Conservation (phyloP, 225 moss, liverwort and hornwort species). For the Neckera pumila region DNA sequence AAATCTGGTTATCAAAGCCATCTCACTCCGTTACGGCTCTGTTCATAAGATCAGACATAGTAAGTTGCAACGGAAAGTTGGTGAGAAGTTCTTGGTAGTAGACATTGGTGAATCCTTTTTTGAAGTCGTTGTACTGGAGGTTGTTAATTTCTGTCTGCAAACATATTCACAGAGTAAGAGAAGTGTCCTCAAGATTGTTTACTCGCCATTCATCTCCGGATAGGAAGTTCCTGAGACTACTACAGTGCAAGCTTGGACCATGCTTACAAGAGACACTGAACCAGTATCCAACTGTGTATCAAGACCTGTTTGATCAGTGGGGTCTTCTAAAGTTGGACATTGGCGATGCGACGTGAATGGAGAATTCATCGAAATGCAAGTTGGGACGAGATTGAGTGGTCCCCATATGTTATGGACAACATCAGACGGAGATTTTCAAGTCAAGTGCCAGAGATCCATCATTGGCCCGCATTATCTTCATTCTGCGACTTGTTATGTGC, state of each 20-base stretch:
- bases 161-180: background rate
- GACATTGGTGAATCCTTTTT: conserved; percentile 3
- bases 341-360: background rate
- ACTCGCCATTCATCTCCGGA: conserved; percentile 8
- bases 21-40: background rate
- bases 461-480: accelerated
- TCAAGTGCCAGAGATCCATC: background rate
- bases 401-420: background rate
- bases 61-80: background rate
- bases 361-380: accelerated
- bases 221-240: background rate
- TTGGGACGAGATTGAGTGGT: background rate
- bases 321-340: background rate
- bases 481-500: accelerated
- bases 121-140: conserved; percentile 10
- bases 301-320: accelerated
- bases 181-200: conserved; percentile 1
- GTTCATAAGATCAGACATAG: no score
- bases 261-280: background rate
- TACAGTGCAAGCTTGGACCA: background rate
- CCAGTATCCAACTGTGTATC: accelerated
- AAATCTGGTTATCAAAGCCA: background rate
- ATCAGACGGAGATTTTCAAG: background rate
- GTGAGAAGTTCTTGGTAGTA: conserved; percentile 29
- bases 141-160: background rate